Conservation (phyloP, 2,329 filamentous ascomycete genomes). For the Claviceps purpurea region DNA sequence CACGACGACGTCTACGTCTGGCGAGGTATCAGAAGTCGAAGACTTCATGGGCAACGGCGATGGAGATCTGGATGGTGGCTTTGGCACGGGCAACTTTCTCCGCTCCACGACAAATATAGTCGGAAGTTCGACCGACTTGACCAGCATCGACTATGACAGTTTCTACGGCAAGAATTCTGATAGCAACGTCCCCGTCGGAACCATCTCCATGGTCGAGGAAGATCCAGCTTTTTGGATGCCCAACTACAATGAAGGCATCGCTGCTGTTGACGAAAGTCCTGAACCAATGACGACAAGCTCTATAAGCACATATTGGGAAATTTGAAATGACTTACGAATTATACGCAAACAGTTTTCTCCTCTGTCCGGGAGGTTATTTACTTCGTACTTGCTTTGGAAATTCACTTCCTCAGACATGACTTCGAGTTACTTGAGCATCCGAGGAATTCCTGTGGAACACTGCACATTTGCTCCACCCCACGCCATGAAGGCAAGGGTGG, state of each 20-base stretch:
- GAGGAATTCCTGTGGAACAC: neutral
- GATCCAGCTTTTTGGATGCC: constrained; percentile 37
- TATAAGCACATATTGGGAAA: constrained; percentile 22
- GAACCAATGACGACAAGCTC: constrained; percentile 19
- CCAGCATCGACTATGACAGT: constrained; percentile 40
- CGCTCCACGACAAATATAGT: constrained; percentile 32
- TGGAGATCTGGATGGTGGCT: constrained; percentile 34
- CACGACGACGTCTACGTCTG: constrained; percentile 46
- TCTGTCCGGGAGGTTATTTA: neutral
- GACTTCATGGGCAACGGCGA: constrained; percentile 38
- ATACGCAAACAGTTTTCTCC: neutral
- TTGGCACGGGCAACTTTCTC: constrained; percentile 32
- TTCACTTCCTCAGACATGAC: neutral
- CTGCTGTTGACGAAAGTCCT: constrained; percentile 23
- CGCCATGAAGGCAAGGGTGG: neutral
- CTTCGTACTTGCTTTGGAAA: neutral
- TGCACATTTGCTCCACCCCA: too few relatives aligned
- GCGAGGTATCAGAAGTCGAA: constrained; percentile 54
- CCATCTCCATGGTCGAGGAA: constrained; percentile 37
- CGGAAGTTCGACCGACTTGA: constrained; percentile 28
- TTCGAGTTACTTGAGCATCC: neutral
- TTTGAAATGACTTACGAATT: constrained; percentile 14
- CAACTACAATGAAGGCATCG: constrained; percentile 28
- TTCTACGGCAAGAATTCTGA: constrained; percentile 36
- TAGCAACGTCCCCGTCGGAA: constrained; percentile 24